Evolutionary conservation across 768 basidiomycete species (phyloP).

Genomic region (Sporobolomyces phaffii): DNA sequence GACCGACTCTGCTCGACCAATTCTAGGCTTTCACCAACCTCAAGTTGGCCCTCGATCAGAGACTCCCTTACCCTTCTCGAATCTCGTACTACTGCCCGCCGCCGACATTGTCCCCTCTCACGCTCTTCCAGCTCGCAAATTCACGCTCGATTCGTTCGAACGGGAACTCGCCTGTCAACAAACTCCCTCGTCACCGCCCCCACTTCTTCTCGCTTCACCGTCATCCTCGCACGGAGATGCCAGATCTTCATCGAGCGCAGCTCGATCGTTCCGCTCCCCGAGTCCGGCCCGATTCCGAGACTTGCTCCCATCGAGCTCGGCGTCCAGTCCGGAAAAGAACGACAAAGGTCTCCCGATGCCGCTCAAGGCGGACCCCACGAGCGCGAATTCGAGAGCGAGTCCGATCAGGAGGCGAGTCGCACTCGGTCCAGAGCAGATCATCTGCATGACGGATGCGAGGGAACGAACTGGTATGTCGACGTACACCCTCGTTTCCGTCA

Average conservation of each 20-base stretch:
- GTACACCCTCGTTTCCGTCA: too few species aligned
- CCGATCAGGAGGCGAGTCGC: constrained; percentile 13
- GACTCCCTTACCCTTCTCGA: not conserved
- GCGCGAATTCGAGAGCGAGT: not conserved
- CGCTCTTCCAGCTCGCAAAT: not conserved
- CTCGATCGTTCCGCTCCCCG: constrained; percentile 20
- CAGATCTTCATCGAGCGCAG: not conserved
- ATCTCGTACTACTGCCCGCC: constrained; percentile 8
- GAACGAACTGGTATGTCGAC: not conserved
- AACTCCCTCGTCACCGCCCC: not conserved
- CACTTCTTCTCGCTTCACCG: not conserved
- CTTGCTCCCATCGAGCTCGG: constrained; percentile 10
- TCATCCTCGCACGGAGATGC: not conserved
- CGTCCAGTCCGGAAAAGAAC: constrained; percentile 22
- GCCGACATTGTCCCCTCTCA: not conserved
- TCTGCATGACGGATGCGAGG: constrained; percentile 16
- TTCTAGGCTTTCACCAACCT: not conserved
- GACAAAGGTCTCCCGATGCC: constrained; percentile 16
- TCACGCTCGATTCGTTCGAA: constrained; percentile 2
- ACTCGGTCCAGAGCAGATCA: constrained; percentile 34
- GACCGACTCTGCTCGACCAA: not conserved
- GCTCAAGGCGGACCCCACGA: not conserved
- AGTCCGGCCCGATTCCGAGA: constrained; percentile 24
- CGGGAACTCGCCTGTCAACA: not conserved
- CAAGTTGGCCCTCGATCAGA: not conserved